Base-by-base conservation (phyloP, 202 grass and related monocot genomes). In the Cymbopogon flexuosus region DNA sequence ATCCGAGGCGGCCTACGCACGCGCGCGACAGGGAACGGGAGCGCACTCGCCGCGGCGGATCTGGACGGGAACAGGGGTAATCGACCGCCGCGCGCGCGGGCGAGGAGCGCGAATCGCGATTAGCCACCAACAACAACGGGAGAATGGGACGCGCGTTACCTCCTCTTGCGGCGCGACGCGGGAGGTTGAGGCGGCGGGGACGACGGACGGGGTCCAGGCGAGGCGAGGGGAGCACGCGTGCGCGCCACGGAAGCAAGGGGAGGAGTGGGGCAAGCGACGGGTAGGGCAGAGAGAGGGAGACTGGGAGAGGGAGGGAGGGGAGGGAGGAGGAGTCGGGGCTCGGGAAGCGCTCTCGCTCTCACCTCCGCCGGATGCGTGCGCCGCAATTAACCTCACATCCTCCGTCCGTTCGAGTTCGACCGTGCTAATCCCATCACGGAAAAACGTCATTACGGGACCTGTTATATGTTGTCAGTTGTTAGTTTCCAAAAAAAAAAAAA, bases 301-400 rank as follows among this genome's bases (percentile, higher is more conserved):
- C n/a, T 2, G 19, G 42, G 47, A 3, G 41, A 6, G 10, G 6
- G 10, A 3, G 33, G 62, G 8, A 5, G 5, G 5, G 33, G 82
- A 35, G n/a, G 70, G 29, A 78, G 12, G 64, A 70, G n/a, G 65
- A 78, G 82, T 21, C 82, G 65, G 71, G 74, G 54, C 3, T 72
- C 42, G 68, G 68, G 68, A 62, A 49, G 41, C 62, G 74, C 35
- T 64, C 24, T 65, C 27, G 1, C n/a, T 5, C 37, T 40, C 37
- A 1, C 29, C 5, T 22, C 27, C 30, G 76, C 10, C 45, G 31
- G 64, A 79, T 80, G 77, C 64, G 64, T 69, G 77, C 64, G 47
- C 34, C 64, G 73, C 73, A 62, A 62, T 77, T 62, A 78, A 72
- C 30, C 65, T 6, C 29, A 3, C 24, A 3, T 36, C 39, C 39